Conservation (phyloP, 2,329 filamentous ascomycete species). For the Diaporthe ilicicola region DNA sequence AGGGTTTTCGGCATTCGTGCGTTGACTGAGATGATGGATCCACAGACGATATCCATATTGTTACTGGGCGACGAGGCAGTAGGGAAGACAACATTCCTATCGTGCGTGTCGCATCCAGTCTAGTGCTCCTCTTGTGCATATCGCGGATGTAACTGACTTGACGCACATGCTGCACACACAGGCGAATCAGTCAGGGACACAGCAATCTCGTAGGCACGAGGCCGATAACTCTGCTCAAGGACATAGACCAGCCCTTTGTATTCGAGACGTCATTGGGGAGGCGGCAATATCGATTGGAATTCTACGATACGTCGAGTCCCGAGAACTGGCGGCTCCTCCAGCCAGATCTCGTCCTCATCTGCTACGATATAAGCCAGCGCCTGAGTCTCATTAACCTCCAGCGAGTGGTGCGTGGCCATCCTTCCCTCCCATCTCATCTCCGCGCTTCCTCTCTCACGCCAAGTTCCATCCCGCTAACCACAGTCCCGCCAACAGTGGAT, state of each 20-base stretch:
- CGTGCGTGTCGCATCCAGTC: constrained; percentile 53
- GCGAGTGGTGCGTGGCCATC: constrained; percentile 55
- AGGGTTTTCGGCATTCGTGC: neutral
- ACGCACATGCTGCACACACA: constrained; percentile 39
- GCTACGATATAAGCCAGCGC: constrained; percentile 69
- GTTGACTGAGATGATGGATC: constrained; percentile 51
- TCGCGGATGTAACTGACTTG: constrained; percentile 20
- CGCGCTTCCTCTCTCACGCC: neutral
- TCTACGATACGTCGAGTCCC: constrained; percentile 67
- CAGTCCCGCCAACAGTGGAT: constrained; percentile 60
- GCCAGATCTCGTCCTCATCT: constrained; percentile 66
- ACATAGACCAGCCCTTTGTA: constrained; percentile 68
- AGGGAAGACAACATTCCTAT: constrained; percentile 69
- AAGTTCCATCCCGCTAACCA: constrained; percentile 4
- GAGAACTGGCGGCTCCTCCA: constrained; percentile 66
- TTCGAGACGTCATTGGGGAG: constrained; percentile 61
- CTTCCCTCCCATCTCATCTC: neutral
- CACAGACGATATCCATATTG: constrained; percentile 60
- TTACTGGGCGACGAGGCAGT: constrained; percentile 67
- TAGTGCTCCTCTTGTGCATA: constrained; percentile 18
- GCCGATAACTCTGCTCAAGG: constrained; percentile 59
- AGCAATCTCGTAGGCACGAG: constrained; percentile 40
- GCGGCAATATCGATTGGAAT: constrained; percentile 62
- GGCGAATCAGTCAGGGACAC: constrained; percentile 59
- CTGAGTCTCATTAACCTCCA: constrained; percentile 67